phyloP scores from a whole-genome alignment of 306 rosid species.

The Clitoria ternatea region DNA sequence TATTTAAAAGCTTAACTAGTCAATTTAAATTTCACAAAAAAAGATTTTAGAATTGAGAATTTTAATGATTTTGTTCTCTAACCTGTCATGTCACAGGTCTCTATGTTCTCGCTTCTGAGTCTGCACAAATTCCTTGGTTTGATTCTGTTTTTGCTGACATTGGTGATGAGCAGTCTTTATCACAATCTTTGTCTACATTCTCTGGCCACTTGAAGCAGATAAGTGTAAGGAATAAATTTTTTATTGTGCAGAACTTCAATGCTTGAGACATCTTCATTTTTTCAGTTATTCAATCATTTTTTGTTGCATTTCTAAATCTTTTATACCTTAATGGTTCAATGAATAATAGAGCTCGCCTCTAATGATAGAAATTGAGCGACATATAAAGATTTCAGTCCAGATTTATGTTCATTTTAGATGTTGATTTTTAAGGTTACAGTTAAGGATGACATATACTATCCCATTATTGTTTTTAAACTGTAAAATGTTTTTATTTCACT shows the following conservation, averaged over 20 bases:
- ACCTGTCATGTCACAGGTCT: constrained; percentile 56
- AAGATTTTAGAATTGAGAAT: too few relatives aligned
- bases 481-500: background rate
- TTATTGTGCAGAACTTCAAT: constrained; percentile 8
- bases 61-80: constrained; percentile 22
- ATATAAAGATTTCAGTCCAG: background rate
- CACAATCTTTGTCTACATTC: constrained; percentile 93
- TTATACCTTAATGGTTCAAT: background rate
- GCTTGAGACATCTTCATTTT: background rate
- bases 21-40: too few relatives aligned
- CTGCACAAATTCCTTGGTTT: constrained; percentile 90
- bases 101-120: constrained; percentile 86
- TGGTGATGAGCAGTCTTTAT: constrained; percentile 90
- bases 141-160: constrained; percentile 93
- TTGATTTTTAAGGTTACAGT: background rate
- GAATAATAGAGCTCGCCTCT: background rate
- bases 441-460: background rate
- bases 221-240: constrained; percentile 53
- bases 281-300: background rate
- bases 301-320: background rate
- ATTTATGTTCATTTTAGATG: background rate
- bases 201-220: constrained; percentile 91
- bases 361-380: background rate
- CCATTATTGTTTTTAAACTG: background rate
- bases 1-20: too few relatives aligned